phyloP scores from a whole-genome alignment of 2,329 filamentous ascomycete genomes.

The Diaporthe ampelina region DNA sequence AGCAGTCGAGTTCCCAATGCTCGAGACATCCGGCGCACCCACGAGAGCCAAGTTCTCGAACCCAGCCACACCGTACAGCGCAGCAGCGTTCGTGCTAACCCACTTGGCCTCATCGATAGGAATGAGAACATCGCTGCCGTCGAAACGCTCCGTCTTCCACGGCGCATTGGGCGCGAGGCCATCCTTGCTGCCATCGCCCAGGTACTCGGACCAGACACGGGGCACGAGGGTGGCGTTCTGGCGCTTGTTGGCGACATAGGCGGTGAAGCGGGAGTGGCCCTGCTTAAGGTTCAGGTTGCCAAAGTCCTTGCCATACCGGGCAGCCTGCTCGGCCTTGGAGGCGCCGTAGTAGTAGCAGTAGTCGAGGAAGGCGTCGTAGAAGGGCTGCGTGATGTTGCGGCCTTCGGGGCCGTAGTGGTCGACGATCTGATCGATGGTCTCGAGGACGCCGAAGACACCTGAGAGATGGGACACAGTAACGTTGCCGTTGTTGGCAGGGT shows the following conservation, averaged over 20 bases:
- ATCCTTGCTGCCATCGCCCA: slow-evolving; percentile 54
- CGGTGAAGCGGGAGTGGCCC: slow-evolving; percentile 71
- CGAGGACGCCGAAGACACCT: slow-evolving; percentile 70
- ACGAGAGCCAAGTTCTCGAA: slow-evolving; percentile 67
- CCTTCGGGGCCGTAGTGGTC: slow-evolving; percentile 63
- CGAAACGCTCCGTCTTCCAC: slow-evolving; percentile 56
- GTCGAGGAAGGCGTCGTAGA: slow-evolving; percentile 69
- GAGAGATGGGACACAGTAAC: slow-evolving; percentile 69
- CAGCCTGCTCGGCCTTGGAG: slow-evolving; percentile 61
- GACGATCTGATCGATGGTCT: slow-evolving; percentile 69
- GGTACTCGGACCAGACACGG: slow-evolving; percentile 69
- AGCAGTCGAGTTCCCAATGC: slow-evolving; percentile 2
- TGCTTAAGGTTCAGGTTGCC: slow-evolving; percentile 64
- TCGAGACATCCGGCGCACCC: slow-evolving; percentile 4
- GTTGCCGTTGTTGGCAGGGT: slow-evolving; percentile 64
- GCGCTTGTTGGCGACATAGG: slow-evolving; percentile 62
- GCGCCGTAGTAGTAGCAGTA: slow-evolving; percentile 73
- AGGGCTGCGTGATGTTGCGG: slow-evolving; percentile 45
- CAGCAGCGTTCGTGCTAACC: slow-evolving; percentile 69
- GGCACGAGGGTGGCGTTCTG: slow-evolving; percentile 62
- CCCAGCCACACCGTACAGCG: slow-evolving; percentile 69
- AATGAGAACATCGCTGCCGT: slow-evolving; percentile 59
- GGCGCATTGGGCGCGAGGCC: slow-evolving; percentile 56
- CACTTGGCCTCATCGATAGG: slow-evolving; percentile 69
- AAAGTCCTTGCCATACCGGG: slow-evolving; percentile 66